Base-by-base conservation (phyloP, 257 asterid genomes). In the Striga asiatica region DNA sequence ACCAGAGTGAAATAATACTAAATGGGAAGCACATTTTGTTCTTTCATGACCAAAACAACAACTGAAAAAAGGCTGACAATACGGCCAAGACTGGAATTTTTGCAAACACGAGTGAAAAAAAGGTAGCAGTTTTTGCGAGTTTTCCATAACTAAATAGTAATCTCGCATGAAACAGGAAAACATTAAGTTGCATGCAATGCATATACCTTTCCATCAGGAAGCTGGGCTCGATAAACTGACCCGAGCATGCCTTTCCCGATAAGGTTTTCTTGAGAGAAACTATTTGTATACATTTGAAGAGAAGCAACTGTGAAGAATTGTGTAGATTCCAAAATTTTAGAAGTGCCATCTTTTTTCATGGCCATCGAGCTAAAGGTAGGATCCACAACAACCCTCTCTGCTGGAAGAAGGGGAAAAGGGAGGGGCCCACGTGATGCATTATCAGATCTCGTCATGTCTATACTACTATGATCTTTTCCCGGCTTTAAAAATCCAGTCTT, bases 201-300 rank as follows among this genome's bases (percentile, higher is more conserved):
- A n/a, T n/a, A n/a, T 68, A 91, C 97, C 85, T 67, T 84, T 65
- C 95, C 89, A 68, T 69, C 72, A 42, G 94, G 93, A 69, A 79
- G 79, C 59, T 66, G 79, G 3, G 89, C 97, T 76, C 68, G 72
- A 66, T 80, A 91, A 41, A 87, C 93, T 7, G 89, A 37, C 51
- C 98, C 96, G 51, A 91, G 72, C 32, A 61, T 58, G 75, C 95
- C 98, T 53, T 63, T 75, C 68, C 96, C 98, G 17, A 87, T 67
- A 50, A 91, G 65, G 74, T 87, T 84, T 25, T 87, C 89, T 73
- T 71, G 85, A 56, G 94, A 87, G 71, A 91, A 87, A 72, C 96
- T 91, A 62, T 84, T 62, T 25, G 98, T 91, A 68, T 71, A 80
- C 66, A 78, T 88, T 54, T 91, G 97, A 76, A 91, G 98, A 62